phyloP scores from a whole-genome alignment of 2,329 filamentous ascomycete genomes.

The Nothomitra cinnamomea region DNA sequence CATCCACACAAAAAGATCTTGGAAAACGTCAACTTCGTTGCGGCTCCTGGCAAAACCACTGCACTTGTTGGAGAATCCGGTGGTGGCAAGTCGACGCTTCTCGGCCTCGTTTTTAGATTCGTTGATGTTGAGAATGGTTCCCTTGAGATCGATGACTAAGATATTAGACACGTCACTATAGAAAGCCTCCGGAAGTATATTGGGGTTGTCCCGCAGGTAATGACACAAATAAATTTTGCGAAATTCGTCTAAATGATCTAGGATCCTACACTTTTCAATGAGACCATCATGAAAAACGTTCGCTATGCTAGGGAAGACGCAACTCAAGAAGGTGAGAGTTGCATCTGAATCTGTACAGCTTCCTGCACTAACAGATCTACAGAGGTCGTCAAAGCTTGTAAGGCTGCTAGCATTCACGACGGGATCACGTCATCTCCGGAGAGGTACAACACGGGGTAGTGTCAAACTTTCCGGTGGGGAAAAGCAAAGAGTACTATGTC shows the following conservation, averaged over 20 bases:
- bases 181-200: constrained; percentile 39
- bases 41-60: constrained; percentile 31
- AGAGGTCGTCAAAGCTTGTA: constrained; percentile 42
- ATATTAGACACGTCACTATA: constrained; percentile 40
- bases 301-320: constrained; percentile 43
- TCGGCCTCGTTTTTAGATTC: constrained; percentile 37
- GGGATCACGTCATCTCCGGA: constrained; percentile 42
- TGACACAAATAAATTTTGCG: background rate
- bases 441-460: constrained; percentile 30
- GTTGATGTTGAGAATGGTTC: constrained; percentile 33
- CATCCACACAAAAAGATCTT: constrained; percentile 30
- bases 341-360: constrained; percentile 21
- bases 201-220: constrained; percentile 26
- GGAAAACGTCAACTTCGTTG: constrained; percentile 29
- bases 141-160: constrained; percentile 35
- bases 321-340: constrained; percentile 26
- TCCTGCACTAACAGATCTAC: constrained; percentile 32
- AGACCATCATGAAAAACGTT: constrained; percentile 46
- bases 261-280: constrained; percentile 46
- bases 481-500: constrained; percentile 26
- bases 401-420: constrained; percentile 44
- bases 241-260: constrained; percentile 20
- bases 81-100: constrained; percentile 37
- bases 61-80: constrained; percentile 39
- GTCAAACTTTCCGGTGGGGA: constrained; percentile 34